Conservation (phyloP, 371 early-diverging fungal species). For the Mortierella sp. region DNA sequence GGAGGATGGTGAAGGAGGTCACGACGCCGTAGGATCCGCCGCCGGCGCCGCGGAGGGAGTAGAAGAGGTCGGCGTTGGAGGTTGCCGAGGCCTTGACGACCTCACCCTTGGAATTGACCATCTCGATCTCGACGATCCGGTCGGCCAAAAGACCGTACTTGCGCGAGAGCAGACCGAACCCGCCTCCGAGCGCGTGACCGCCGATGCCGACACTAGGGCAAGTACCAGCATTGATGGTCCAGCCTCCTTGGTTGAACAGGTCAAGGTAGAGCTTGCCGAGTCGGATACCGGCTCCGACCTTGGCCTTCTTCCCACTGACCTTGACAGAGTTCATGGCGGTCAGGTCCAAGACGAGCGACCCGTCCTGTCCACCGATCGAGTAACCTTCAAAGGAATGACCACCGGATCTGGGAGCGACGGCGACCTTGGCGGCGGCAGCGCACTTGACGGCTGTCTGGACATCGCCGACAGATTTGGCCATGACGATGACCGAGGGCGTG, state of each 20-base stretch:
- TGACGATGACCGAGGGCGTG: slow-evolving; percentile 35
- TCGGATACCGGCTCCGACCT: slow-evolving; percentile 56
- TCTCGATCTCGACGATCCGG: slow-evolving; percentile 60
- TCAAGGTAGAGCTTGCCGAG: slow-evolving; percentile 57
- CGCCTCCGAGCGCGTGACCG: slow-evolving; percentile 60
- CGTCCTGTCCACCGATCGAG: slow-evolving; percentile 48
- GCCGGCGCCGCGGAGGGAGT: slow-evolving; percentile 74
- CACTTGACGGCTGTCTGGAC: slow-evolving; percentile 58
- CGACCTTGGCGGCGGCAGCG: slow-evolving; percentile 25
- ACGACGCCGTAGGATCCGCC: slow-evolving; percentile 70
- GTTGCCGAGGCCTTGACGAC: slow-evolving; percentile 58
- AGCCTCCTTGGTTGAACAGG: slow-evolving; percentile 48
- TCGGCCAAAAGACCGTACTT: slow-evolving; percentile 62
- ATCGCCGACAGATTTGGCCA: slow-evolving; percentile 29
- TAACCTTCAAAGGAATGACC: slow-evolving; percentile 72
- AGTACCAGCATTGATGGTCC: slow-evolving; percentile 56
- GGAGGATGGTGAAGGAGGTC: slow-evolving; percentile 54
- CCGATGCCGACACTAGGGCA: slow-evolving; percentile 61
- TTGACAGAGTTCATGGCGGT: slow-evolving; percentile 32
- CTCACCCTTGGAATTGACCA: slow-evolving; percentile 65
- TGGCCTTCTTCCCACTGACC: slow-evolving; percentile 26
- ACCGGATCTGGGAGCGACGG: slow-evolving; percentile 59
- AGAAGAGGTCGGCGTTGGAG: slow-evolving; percentile 67
- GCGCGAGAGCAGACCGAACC: slow-evolving; percentile 60
- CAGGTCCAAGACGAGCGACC: slow-evolving; percentile 56